Base-by-base conservation (phyloP, 2,329 filamentous ascomycete genomes). In the Fusarium kyushuense region DNA sequence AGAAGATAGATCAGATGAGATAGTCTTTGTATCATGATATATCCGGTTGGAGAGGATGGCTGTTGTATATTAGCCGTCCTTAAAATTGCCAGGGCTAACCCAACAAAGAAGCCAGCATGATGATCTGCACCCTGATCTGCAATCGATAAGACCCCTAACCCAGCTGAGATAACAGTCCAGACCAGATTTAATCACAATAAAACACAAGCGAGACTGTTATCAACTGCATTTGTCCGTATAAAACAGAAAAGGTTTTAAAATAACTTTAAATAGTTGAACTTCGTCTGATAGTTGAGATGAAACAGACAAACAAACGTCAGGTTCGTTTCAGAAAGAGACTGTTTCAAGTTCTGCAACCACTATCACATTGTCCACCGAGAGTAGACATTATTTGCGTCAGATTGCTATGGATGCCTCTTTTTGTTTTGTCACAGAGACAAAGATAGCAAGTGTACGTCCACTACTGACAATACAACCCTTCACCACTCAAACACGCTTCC, bases 91-190 rank as follows among this genome's bases (percentile, higher is more conserved):
- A 41, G 55, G 35, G 30, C 58, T 61, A 54, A 21, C 55, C 38
- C 45, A 61, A 61, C 38, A 61, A 54, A 61, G 43, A 23, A 61
- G 25, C 3, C 13, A 13, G 13, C 19, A 45, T 14, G 35, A 16
- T 19, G 42, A 36, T 42, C 57, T 27, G 17, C 35, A 51, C 33
- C 46, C 47, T 51, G 47, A 19, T 40, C 47, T 16, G 12, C 14
- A 51, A 51, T 51, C 47, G 47, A 51, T 51, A 51, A 51, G 47
- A 27, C 14, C 13, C 27, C 16, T 8, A 19, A 11, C n/a, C 23
- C n/a, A 51, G 6, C 23, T 25, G 14, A 14, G 10, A 38, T 1
- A 19, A 13, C 10, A 38, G 19, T 11, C 19, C 5, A 38, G 35
- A n/a, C 17, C 4, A 0, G 16, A n/a, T 9, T 19, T 38, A 11